phyloP scores from a whole-genome alignment of 805 yeast species.

The Suhomyces sp. region DNA sequence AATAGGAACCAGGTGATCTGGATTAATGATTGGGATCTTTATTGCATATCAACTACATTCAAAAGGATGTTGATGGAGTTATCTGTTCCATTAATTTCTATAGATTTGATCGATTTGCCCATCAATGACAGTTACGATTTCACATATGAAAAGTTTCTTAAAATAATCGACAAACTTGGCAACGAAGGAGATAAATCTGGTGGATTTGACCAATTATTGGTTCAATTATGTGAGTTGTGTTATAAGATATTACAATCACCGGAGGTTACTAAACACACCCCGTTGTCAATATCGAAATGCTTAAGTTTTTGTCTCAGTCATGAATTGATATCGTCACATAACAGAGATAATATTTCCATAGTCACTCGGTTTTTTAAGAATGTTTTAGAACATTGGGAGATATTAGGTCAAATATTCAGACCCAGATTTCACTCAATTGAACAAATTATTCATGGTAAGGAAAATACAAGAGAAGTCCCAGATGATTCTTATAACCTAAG shows the following conservation, averaged over 20 bases:
- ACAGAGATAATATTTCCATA: conserved; percentile 48
- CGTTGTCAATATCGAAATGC: conserved; percentile 43
- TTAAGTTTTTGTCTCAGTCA: conserved; percentile 59
- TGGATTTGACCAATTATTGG: conserved; percentile 29
- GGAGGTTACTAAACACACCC: conserved; percentile 43
- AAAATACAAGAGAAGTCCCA: conserved; percentile 8
- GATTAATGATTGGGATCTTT: conserved; percentile 57
- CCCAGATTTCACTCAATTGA: conserved; percentile 15
- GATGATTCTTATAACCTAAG: conserved; percentile 34
- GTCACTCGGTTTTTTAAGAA: conserved; percentile 55
- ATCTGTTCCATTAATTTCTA: conserved; percentile 54
- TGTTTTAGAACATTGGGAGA: conserved; percentile 50
- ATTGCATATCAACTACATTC: conserved; percentile 47
- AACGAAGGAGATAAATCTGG: not conserved
- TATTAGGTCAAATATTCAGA: conserved; percentile 19
- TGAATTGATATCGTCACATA: conserved; percentile 36
- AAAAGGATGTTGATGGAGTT: conserved; percentile 51
- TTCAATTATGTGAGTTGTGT: conserved; percentile 45
- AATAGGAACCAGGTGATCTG: conserved; percentile 54
- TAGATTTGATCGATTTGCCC: conserved; percentile 51
- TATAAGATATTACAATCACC: conserved; percentile 35
- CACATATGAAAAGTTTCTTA: conserved; percentile 36
- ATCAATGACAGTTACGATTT: conserved; percentile 48
- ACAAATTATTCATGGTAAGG: conserved; percentile 14
- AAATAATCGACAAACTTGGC: conserved; percentile 21